phyloP scores from a whole-genome alignment of 441 rosid genomes.

The Theobroma grandiflorum region DNA sequence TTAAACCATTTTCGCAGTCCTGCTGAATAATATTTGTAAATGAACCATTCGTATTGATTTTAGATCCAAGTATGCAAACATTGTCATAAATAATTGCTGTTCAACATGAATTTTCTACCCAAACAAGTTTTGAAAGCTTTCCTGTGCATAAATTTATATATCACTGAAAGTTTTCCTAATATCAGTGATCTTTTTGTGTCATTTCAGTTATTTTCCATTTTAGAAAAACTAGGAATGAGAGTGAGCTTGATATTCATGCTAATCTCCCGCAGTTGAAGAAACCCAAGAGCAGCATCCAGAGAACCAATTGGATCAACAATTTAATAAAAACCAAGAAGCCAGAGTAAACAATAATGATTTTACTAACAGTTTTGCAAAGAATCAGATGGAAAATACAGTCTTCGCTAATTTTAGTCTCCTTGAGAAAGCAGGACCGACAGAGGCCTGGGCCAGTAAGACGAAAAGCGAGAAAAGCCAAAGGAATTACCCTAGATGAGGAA shows the following conservation, averaged over 20 bases:
- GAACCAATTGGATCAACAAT: slow-evolving; percentile 39
- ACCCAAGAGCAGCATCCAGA: slow-evolving; percentile 52
- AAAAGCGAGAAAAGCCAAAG: slow-evolving; percentile 53
- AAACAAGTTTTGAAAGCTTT: background rate
- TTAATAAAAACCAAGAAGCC: slow-evolving; percentile 46
- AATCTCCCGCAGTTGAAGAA: slow-evolving; percentile 52
- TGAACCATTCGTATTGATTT: slow-evolving; percentile 3
- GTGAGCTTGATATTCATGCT: slow-evolving; percentile 3
- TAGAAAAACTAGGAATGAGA: background rate
- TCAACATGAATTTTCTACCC: slow-evolving; percentile 2
- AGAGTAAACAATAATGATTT: slow-evolving; percentile 41
- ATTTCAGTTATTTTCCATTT: background rate
- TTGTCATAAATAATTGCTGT: background rate
- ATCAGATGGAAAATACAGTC: slow-evolving; percentile 8
- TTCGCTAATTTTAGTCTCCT: slow-evolving; percentile 29
- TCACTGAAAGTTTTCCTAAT: background rate
- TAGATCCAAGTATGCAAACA: background rate
- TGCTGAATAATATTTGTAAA: background rate
- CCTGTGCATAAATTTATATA: background rate
- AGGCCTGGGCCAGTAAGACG: slow-evolving; percentile 50
- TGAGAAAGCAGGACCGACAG: slow-evolving; percentile 54
- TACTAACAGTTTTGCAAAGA: background rate
- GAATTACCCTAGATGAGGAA: slow-evolving; percentile 64
- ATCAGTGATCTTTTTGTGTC: background rate
- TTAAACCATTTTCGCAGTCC: slow-evolving; percentile 6